Evolutionary conservation across 1,139 yeast genomes (phyloP), one percentile per base, ranked within the genome.

Genomic region (Spathaspora sp.): DNA sequence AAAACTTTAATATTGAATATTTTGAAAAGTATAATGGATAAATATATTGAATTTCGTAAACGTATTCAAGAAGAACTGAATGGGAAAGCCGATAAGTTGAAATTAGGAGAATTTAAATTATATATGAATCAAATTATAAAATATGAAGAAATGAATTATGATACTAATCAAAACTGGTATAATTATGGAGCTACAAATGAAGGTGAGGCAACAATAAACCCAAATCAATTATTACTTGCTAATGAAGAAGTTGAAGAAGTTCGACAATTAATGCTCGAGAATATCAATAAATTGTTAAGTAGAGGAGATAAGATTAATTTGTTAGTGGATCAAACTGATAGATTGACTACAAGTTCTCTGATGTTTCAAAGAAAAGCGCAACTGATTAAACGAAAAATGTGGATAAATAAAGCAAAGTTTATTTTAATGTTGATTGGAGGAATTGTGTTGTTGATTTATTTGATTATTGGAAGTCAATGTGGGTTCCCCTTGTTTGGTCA

Each of bases 271-370:
- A 84, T 84, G 89, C 78, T 81, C 57, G 88, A 83, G 50, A 84
- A 84, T 56, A 82, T 84, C 47, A 84, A 81, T 56, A 80, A 80
- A 57, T 70, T 90, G 23, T 70, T 90, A 58, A 83, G 82, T 57
- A 76, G 97, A 47, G 96, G 96, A 10, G 97, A 89, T 57, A 77
- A 88, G 48, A 81, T 90, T 49, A 81, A 82, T 51, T 65, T 80
- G 43, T 72, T 90, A 51, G 95, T 89, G 15, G 87, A 85, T 60
- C 90, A 90, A 61, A 89, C 97, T 1, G 88, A 87, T 52, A 74
- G 84, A 45, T 74, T 89, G 64, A 88, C 86, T 53, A 75, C 78
- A 25, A 80, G 82, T 31, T 81, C 95, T 4, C 80, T 75, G 66
- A 79, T 86, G 40, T 90, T 90, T 60, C 84, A 89, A 54, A 82